Evolutionary conservation across 352 stramenopile species (phyloP).

Genomic region (Phytophthora kernoviae): DNA sequence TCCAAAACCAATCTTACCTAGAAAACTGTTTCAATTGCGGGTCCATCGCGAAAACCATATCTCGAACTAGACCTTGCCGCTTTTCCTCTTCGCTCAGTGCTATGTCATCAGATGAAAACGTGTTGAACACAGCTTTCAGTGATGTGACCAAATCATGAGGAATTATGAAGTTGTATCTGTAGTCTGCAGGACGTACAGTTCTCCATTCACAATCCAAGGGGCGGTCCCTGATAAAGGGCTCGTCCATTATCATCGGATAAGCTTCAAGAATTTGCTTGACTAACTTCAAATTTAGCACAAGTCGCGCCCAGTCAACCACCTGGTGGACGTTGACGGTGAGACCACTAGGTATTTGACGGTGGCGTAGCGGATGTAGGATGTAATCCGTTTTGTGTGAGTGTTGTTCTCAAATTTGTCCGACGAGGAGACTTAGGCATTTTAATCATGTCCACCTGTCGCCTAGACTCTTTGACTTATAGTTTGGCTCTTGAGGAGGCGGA

Average conservation of each 20-base stretch:
- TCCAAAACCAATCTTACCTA: background rate
- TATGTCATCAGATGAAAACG: background rate
- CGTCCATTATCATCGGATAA: constrained; percentile 15
- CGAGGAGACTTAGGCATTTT: constrained; percentile 6
- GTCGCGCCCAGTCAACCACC: constrained; percentile 2
- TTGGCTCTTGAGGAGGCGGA: background rate
- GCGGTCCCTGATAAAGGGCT: background rate
- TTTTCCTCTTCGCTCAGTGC: background rate
- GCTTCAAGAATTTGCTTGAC: constrained; percentile 13
- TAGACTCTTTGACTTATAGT: background rate
- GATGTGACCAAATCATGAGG: background rate
- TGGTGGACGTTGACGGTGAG: constrained; percentile 10
- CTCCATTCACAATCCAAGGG: constrained; percentile 10
- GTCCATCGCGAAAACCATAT: constrained; percentile 1
- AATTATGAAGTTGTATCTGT: constrained; percentile 5
- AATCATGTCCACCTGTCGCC: constrained; percentile 11
- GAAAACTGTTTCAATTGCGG: background rate
- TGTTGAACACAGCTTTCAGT: background rate
- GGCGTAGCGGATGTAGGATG: background rate
- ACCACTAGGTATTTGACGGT: constrained; percentile 10
- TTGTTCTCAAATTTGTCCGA: background rate
- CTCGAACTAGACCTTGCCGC: background rate
- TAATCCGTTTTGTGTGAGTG: constrained; percentile 4
- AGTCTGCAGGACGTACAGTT: background rate
- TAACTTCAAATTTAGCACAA: constrained; percentile 8